A percentile compares a stretch with the other conserved stretches of the same genome.
Conservation (phyloP, 805 yeast species). For the Kodamaea leandrae region DNA sequence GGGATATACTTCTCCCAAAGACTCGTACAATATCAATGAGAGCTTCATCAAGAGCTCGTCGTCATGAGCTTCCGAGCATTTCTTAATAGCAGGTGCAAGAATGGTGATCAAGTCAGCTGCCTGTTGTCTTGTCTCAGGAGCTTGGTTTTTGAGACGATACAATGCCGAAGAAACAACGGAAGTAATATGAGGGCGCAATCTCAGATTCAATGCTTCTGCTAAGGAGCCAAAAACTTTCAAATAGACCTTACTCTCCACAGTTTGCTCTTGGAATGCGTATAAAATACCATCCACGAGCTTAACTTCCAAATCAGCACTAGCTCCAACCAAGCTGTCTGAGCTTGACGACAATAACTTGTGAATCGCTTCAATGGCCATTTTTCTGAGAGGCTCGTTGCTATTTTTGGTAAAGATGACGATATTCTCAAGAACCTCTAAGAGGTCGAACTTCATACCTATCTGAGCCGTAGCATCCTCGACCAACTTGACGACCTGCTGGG, state of each 20-base stretch:
- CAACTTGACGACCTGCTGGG: constrained; percentile 46
- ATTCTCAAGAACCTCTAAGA: constrained; percentile 54
- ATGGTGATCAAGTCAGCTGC: constrained; percentile 74
- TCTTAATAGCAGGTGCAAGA: constrained; percentile 62
- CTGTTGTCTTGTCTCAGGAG: constrained; percentile 73
- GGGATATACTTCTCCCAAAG: constrained; percentile 92
- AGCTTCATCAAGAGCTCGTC: constrained; percentile 59
- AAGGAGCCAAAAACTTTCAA: constrained; percentile 65
- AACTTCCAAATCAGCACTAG: constrained; percentile 61
- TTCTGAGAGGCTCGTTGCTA: constrained; percentile 75
- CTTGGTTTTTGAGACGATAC: constrained; percentile 68
- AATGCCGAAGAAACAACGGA: constrained; percentile 70
- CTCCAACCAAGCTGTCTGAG: constrained; percentile 42
- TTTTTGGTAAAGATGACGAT: constrained; percentile 66
- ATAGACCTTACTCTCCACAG: constrained; percentile 51
- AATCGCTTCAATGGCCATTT: constrained; percentile 73
- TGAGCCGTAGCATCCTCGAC: constrained; percentile 73
- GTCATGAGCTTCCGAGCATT: constrained; percentile 56
- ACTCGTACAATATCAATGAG: constrained; percentile 78
- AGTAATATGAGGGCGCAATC: constrained; percentile 70
- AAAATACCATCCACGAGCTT: constrained; percentile 76
- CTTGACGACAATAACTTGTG: constrained; percentile 48
- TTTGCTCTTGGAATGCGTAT: constrained; percentile 79
- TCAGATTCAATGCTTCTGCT: constrained; percentile 55
- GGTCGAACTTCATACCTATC: constrained; percentile 67